These are phyloP conservation scores for Psilocybe tampanensis DNA, from an alignment of 768 basidiomycete genomes.

Conservation along the genomic window DNA sequence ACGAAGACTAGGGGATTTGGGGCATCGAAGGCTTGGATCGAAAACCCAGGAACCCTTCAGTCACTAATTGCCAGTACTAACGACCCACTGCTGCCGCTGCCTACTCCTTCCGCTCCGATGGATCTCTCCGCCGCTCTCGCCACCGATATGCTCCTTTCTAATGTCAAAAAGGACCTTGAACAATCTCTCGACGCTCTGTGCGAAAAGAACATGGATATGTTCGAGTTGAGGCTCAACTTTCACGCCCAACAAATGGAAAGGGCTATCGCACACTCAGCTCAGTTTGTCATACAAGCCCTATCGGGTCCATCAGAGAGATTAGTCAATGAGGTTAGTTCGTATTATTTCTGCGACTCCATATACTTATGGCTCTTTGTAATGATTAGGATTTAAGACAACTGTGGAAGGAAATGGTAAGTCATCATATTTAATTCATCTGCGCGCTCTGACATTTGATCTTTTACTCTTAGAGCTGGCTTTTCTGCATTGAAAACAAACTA, in stretches of 20 bases:
- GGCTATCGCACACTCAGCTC: conserved; percentile 11
- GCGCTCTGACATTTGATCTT: background rate
- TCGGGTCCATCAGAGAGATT: conserved; percentile 20
- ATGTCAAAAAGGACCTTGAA: conserved; percentile 10
- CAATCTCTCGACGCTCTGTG: conserved; percentile 11
- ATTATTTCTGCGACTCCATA: background rate
- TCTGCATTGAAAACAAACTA: conserved; percentile 24
- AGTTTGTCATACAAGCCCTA: conserved; percentile 11
- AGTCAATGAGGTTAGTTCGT: conserved; percentile 10
- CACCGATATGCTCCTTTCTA: background rate
- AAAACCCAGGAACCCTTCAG: conserved; percentile 11
- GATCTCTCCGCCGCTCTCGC: background rate
- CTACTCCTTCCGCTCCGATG: background rate
- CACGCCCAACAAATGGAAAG: conserved; percentile 12
- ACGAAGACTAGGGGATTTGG: conserved; percentile 10
- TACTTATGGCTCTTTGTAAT: background rate
- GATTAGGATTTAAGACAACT: conserved; percentile 6
- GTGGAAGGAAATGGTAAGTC: conserved; percentile 18
- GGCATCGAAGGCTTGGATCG: conserved; percentile 9
- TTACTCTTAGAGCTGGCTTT: conserved; percentile 21
- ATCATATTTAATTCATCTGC: background rate
- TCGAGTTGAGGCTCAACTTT: conserved; percentile 16
- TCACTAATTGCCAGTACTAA: conserved; percentile 12
- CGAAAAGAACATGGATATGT: conserved; percentile 11
- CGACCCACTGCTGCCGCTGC: conserved; percentile 9